A percentile compares a stretch with the other conserved stretches of the same genome.
phyloP scores from a whole-genome alignment of 2,329 filamentous ascomycete species.

The Paecilomyces sp. region DNA sequence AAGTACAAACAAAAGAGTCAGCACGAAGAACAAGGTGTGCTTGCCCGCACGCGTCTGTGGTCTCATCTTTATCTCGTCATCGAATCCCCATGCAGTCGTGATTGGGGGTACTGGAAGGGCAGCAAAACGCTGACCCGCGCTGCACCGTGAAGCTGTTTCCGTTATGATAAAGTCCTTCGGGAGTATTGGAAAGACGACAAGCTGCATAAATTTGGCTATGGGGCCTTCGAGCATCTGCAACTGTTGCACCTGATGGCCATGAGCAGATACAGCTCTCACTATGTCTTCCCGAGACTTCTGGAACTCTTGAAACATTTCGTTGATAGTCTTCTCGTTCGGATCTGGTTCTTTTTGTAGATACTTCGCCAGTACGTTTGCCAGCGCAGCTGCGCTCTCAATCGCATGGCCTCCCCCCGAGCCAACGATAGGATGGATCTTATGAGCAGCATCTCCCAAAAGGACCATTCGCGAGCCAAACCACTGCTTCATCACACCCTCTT shows the following conservation, averaged over 20 bases:
- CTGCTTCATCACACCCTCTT: not conserved
- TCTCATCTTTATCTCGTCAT: not conserved
- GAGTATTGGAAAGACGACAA: not conserved
- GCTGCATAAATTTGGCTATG: not conserved
- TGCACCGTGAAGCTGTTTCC: not conserved
- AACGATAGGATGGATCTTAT: conserved; percentile 4
- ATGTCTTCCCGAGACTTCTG: not conserved
- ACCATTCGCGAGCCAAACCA: conserved; percentile 11
- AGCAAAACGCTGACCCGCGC: not conserved
- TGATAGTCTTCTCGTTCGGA: not conserved
- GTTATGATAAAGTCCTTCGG: not conserved
- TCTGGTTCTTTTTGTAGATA: not conserved
- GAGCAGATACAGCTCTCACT: not conserved
- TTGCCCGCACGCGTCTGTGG: not conserved
- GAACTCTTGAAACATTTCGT: not conserved
- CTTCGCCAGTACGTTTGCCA: not conserved
- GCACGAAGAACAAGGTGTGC: not conserved
- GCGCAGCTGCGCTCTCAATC: not conserved
- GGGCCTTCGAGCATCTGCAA: not conserved
- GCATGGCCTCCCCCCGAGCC: not conserved
- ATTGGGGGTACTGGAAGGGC: not conserved
- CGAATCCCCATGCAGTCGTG: not conserved
- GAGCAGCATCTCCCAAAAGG: conserved; percentile 10
- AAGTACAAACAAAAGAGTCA: not conserved
- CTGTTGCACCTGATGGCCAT: not conserved